Evolutionary conservation across 768 basidiomycete genomes (phyloP), one percentile per base, ranked within the genome.

Genomic region (Phlegmacium glaucopus): DNA sequence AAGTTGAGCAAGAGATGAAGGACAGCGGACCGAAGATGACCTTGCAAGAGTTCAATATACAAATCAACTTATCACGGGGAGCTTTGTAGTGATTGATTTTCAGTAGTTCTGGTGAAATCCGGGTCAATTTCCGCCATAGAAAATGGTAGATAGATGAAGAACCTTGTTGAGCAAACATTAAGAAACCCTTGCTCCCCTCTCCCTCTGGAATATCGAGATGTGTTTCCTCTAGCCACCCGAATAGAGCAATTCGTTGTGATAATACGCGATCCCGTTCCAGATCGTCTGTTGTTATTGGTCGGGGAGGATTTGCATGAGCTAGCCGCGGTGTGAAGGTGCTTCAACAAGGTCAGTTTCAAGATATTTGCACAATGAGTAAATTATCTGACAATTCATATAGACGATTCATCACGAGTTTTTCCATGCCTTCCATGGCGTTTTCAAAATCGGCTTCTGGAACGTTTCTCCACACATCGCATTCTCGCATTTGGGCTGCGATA

Each of bases 41-140:
- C 72, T 99, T 99, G 82, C 94, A 99, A 65, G 84, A 90, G 61
- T 99, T 99, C 42, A 98, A 70, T 32, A 98, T 88, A 66, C 96
- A 98, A 46, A 99, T 98, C 43, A 98, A 72, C 69, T 99, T 99
- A 67, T 99, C 96, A 36, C 96, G 78, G 7, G 96, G 96, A 9
- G 96, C 96, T 65, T 98, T 98, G 74, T 98, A 99, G 62, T 97
- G 94, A 59, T 96, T 98, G 52, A 99, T 87, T 76, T 97, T 98
- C 56, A 93, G 66, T 36, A 99, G 73, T 66, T 99, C 96, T 92
- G 60, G 30, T 28, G 25, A 10, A 32, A 29, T 12, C 34, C 39
- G 30, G 17, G 40, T 53, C 45, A 27, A 36, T 30, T 41, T 32
- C 4, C 45, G 26, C 5, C 35, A 45, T 17, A 15, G 39, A 27